A percentile compares a stretch with the other conserved stretches of the same genome.
These are phyloP conservation scores for Wickerhamiella azyma DNA, from an alignment of 805 yeast genomes.

Conservation along the genomic window DNA sequence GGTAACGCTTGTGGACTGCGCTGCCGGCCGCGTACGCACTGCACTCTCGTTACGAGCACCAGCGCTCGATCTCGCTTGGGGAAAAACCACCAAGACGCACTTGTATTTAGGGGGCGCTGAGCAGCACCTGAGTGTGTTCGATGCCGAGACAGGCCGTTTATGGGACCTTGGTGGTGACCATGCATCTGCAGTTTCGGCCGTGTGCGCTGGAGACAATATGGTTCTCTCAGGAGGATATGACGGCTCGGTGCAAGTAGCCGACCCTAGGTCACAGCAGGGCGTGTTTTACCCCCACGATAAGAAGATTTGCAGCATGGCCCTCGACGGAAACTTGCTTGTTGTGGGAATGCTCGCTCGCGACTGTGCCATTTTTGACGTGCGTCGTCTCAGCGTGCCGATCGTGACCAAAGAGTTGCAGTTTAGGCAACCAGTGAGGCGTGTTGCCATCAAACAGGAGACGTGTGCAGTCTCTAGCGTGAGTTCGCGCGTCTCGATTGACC, in stretches of 20 bases:
- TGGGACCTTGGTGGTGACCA: constrained; percentile 11
- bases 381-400: constrained; percentile 33
- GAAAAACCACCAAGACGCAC: not conserved
- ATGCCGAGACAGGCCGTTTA: not conserved
- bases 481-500: constrained; percentile 5
- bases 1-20: not conserved
- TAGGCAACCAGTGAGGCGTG: constrained; percentile 6
- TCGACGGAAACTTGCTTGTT: constrained; percentile 31
- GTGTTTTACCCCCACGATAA: constrained; percentile 12
- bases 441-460: not conserved
- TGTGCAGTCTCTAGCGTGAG: constrained; percentile 2
- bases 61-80: constrained; percentile 7
- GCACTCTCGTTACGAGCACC: constrained; percentile 7
- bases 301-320: constrained; percentile 48
- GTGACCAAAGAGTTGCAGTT: constrained; percentile 30
- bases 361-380: constrained; percentile 41
- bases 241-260: constrained; percentile 7
- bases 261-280: constrained; percentile 4
- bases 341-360: constrained; percentile 38
- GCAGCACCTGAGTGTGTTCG: constrained; percentile 6
- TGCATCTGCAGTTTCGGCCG: not conserved
- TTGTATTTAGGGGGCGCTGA: constrained; percentile 10
- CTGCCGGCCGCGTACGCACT: not conserved
- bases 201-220: not conserved
- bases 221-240: constrained; percentile 7